Evolutionary conservation across 768 basidiomycete genomes (phyloP).

Genomic region (Leucosporidium creatinivorum): DNA sequence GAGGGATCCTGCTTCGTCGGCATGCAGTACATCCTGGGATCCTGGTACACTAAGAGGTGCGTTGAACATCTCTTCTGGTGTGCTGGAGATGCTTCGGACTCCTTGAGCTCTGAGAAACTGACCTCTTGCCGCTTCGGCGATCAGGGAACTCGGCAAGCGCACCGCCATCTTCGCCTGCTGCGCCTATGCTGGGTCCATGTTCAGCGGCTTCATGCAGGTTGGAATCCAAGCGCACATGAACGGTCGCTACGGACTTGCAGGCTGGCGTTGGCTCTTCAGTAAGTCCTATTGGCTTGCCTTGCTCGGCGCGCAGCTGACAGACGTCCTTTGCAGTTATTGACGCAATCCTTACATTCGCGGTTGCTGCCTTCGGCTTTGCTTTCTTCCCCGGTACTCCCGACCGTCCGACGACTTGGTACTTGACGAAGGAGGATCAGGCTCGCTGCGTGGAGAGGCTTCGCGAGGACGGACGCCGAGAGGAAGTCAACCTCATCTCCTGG

Average conservation of each 20-base stretch:
- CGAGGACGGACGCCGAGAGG: background rate
- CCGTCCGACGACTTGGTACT: background rate
- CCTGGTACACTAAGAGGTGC: background rate
- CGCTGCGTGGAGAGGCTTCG: background rate
- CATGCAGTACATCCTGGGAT: background rate
- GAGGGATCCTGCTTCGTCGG: slow-evolving; percentile 1
- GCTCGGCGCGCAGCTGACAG: too few relatives aligned
- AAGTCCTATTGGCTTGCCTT: too few relatives aligned
- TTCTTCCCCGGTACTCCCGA: slow-evolving; percentile 1
- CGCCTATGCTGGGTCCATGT: slow-evolving; percentile 6
- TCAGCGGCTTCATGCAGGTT: background rate
- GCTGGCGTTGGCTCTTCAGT: background rate
- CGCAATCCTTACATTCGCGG: background rate
- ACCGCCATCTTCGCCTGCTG: slow-evolving; percentile 1
- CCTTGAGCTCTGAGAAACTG: too few relatives aligned
- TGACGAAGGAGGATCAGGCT: background rate
- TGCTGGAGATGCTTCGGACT: too few relatives aligned
- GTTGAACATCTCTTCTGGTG: too few relatives aligned
- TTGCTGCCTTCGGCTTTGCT: background rate
- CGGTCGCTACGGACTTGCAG: background rate
- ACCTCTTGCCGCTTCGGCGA: too few relatives aligned
- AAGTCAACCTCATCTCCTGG: background rate
- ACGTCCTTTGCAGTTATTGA: slow-evolving; percentile 3
- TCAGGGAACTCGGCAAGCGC: background rate
- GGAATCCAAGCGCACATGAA: background rate